A percentile compares a stretch with the other conserved stretches of the same genome.
phyloP scores from a whole-genome alignment of 257 asterid genomes.

The Datura wrightii region DNA sequence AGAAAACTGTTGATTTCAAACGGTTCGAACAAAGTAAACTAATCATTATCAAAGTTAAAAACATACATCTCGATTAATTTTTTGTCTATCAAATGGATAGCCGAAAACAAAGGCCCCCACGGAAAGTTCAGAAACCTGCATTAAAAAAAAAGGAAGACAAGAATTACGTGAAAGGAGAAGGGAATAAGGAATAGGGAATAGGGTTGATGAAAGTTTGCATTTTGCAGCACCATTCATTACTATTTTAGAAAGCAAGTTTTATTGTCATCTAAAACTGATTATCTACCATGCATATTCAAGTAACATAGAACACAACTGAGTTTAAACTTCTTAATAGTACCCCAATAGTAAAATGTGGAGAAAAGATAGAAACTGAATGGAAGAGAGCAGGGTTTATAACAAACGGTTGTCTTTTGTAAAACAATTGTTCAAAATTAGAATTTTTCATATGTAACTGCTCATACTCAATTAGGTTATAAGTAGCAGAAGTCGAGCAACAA shows the following conservation, averaged over 20 bases:
- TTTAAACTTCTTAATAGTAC: neutral
- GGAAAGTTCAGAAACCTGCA: slow-evolving; percentile 72
- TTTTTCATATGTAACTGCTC: neutral
- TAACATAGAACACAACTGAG: neutral
- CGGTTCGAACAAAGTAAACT: neutral
- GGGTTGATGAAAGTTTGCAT: neutral
- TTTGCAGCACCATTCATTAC: neutral
- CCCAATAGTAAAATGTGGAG: neutral
- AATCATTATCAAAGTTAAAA: slow-evolving; percentile 21
- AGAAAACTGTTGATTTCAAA: slow-evolving; percentile 27
- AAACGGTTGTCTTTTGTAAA: neutral
- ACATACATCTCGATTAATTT: slow-evolving; percentile 51
- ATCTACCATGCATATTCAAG: slow-evolving; percentile 21
- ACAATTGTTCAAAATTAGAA: neutral
- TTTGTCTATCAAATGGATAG: slow-evolving; percentile 61
- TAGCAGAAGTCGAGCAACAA: neutral
- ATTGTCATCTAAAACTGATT: neutral
- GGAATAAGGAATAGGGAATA: neutral
- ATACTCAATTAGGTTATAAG: neutral
- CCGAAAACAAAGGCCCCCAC: slow-evolving; percentile 69
- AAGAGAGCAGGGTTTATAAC: slow-evolving; percentile 4
- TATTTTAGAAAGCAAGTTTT: neutral
- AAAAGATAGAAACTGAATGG: slow-evolving; percentile 15
- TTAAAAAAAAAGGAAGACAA: slow-evolving; percentile 32
- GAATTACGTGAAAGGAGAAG: neutral